These are phyloP conservation scores for Udeniomyces megalosporus DNA, from an alignment of 768 basidiomycete genomes.

Conservation along the genomic window DNA sequence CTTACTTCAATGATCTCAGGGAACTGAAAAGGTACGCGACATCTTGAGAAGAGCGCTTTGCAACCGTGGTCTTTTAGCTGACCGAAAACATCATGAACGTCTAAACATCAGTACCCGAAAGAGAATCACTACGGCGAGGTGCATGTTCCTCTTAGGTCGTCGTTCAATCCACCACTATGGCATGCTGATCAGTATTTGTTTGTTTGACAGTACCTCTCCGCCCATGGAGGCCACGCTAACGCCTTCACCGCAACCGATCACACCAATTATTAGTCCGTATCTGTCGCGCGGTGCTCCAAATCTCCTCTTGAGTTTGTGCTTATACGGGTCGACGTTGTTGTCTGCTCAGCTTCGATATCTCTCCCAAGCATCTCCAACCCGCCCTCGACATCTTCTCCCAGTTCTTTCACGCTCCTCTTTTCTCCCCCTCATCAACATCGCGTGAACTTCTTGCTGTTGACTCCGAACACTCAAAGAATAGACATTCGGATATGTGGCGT, in stretches of 20 bases:
- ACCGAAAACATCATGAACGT: too few relatives aligned
- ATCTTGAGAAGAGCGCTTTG: too few relatives aligned
- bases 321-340: conserved; percentile 41
- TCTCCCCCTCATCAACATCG: conserved; percentile 64
- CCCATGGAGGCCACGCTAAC: conserved; percentile 58
- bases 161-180: too few relatives aligned
- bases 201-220: conserved; percentile 27
- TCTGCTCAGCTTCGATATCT: conserved; percentile 59
- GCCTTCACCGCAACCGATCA: conserved; percentile 80
- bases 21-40: conserved; percentile 6
- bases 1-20: neutral
- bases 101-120: conserved; percentile 40
- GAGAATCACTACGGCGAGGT: conserved; percentile 84
- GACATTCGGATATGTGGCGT: conserved; percentile 31
- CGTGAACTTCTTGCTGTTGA: conserved; percentile 67
- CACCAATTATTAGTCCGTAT: conserved; percentile 55
- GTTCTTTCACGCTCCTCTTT: conserved; percentile 90
- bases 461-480: conserved; percentile 81
- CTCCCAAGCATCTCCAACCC: conserved; percentile 32
- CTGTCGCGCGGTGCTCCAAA: too few relatives aligned
- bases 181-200: too few relatives aligned
- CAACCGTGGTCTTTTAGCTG: too few relatives aligned
- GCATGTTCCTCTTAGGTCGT: too few relatives aligned
- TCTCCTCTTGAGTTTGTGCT: conserved; percentile 42
- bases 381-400: conserved; percentile 31